Percentiles rank a stretch among this genome's conserved stretches.
Conservation (phyloP, 805 yeast genomes). For the Suhomyces sp. region DNA sequence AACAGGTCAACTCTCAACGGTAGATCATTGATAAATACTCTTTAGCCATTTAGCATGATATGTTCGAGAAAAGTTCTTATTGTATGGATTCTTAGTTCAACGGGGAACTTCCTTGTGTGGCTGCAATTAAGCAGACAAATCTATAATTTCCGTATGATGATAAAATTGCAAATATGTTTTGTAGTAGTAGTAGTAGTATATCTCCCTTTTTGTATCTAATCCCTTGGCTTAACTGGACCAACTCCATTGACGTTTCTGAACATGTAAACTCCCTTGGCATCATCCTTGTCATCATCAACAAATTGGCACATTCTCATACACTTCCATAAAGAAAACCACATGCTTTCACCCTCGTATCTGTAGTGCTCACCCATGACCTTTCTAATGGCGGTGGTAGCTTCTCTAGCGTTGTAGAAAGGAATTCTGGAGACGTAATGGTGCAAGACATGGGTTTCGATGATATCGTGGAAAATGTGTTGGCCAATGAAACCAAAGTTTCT, state of each 20-base stretch:
- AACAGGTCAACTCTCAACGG: too few species aligned
- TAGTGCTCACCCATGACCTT: constrained; percentile 85
- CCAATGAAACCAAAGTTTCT: constrained; percentile 83
- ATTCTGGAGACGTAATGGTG: constrained; percentile 83
- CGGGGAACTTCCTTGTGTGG: too few species aligned
- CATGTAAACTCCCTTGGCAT: constrained; percentile 69
- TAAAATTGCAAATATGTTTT: too few species aligned
- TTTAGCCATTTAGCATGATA: too few species aligned
- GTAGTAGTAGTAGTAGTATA: too few species aligned
- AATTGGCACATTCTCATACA: constrained; percentile 66
- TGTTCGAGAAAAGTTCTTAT: too few species aligned
- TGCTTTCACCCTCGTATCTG: constrained; percentile 62
- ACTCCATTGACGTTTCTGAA: constrained; percentile 65
- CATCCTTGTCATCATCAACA: constrained; percentile 71
- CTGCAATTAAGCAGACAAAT: background rate
- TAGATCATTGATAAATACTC: too few species aligned
- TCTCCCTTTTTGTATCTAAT: too few species aligned
- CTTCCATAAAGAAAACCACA: constrained; percentile 69
- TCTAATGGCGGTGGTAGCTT: constrained; percentile 73
- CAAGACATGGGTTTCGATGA: constrained; percentile 85
- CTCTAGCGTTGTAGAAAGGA: constrained; percentile 86
- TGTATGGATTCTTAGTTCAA: too few species aligned
- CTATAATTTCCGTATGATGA: too few species aligned
- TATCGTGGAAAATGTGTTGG: constrained; percentile 77
- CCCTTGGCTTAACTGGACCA: constrained; percentile 28